Conservation (phyloP, 163 green algal species). For the Scenedesmus sp. region DNA sequence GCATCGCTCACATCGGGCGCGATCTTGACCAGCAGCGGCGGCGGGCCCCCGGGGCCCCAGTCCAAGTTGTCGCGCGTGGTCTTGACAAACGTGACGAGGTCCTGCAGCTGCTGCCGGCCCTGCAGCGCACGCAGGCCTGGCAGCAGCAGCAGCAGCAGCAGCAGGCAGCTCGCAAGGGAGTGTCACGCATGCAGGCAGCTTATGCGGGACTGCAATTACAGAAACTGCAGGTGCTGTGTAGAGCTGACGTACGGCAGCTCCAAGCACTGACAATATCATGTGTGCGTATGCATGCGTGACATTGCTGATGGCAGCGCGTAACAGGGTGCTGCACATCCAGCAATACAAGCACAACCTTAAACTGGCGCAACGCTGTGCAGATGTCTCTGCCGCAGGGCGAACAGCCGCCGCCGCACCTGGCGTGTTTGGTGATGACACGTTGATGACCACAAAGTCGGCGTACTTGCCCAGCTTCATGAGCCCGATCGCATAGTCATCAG, state of each 20-base stretch:
- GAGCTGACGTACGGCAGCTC: too few relatives aligned
- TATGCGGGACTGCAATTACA: background rate
- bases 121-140: slow-evolving; percentile 93
- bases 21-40: slow-evolving; percentile 98
- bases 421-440: slow-evolving; percentile 98
- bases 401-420: slow-evolving; percentile 71
- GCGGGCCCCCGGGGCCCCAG: slow-evolving; percentile 54
- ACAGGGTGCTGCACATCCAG: background rate
- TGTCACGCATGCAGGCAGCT: background rate
- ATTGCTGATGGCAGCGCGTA: background rate
- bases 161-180: background rate
- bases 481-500: slow-evolving; percentile 89
- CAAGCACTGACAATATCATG: background rate
- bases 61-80: slow-evolving; percentile 50
- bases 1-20: slow-evolving; percentile 90
- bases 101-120: slow-evolving; percentile 85
- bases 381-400: background rate
- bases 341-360: background rate
- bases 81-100: slow-evolving; percentile 80
- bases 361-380: background rate
- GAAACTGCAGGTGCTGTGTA: background rate
- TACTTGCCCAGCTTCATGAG: slow-evolving; percentile 78
- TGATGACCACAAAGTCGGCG: slow-evolving; percentile 96
- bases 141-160: background rate
- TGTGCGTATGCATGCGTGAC: background rate